A percentile compares a stretch with the other conserved stretches of the same genome.
Evolutionary conservation across 345 rosid species (phyloP).

Genomic region (Nephelium lappaceum): DNA sequence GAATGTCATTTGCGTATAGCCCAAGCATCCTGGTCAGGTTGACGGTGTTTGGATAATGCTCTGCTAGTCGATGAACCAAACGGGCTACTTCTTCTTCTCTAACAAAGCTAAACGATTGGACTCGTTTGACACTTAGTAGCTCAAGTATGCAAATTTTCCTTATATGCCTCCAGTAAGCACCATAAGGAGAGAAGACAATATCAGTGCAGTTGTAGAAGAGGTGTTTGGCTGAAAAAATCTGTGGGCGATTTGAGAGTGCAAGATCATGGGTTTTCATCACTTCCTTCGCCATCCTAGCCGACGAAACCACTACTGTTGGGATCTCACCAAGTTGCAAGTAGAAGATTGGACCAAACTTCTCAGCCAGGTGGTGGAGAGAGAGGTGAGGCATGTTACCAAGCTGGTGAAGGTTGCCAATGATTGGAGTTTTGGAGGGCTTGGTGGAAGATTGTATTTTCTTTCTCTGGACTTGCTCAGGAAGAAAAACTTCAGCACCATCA

Average conservation of each 20-base stretch:
- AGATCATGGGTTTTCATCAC: constrained; percentile 51
- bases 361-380: constrained; percentile 36
- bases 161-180: constrained; percentile 44
- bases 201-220: constrained; percentile 41
- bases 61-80: constrained; percentile 34
- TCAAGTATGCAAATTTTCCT: constrained; percentile 47
- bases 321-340: constrained; percentile 48
- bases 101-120: constrained; percentile 34
- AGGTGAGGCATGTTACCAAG: constrained; percentile 38
- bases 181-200: constrained; percentile 44
- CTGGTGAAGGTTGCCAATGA: constrained; percentile 57
- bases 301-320: constrained; percentile 51
- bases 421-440: constrained; percentile 50
- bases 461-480: constrained; percentile 17
- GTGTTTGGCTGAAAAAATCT: constrained; percentile 36
- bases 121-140: constrained; percentile 40
- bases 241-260: constrained; percentile 42
- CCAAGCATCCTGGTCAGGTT: constrained; percentile 36
- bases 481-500: constrained; percentile 22
- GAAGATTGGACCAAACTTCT: constrained; percentile 39
- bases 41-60: constrained; percentile 22
- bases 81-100: constrained; percentile 48
- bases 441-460: constrained; percentile 42
- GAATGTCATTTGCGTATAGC: constrained; percentile 34
- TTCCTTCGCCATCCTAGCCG: constrained; percentile 42